Base-by-base conservation (phyloP, 495 filamentous ascomycete species). In the Tuber umbilicatum region DNA sequence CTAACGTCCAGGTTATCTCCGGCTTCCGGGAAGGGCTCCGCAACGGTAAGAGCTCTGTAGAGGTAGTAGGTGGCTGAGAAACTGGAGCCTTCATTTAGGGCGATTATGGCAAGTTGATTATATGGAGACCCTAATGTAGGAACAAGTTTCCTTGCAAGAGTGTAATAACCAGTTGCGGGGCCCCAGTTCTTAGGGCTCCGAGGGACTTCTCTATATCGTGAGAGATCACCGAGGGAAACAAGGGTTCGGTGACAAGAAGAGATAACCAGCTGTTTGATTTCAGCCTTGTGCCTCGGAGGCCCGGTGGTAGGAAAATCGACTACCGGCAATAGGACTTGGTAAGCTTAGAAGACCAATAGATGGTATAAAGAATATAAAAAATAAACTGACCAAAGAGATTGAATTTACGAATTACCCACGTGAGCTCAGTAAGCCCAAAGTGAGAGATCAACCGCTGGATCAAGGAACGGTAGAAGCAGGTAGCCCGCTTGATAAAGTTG, bases 31-130 rank as follows among this genome's bases (percentile, higher is more conserved):
- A 94, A 89, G 6, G 94, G 92, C 47, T 90, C 87, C 41, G 89
- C 85, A 45, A 90, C 89, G 2, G 90, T 89, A 60, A 94, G 84
- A 27, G 93, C 91, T 71, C 94, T 88, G 80, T 97, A 97, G 19
- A 97, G 87, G 83, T 98, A 90, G 81, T 97, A 97, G 0, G 93
- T 91, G 4, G 93, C 90, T 37, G 91, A 87, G 37, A 97, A 86
- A 81, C 97, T 91, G 75, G 93, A 90, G 27, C 85, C 87, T 80
- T 92, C 90, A 70, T 90, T 90, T 60, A 90, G 86, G 41, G 92
- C 90, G 74, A 97, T 91, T 23, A 97, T 91, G 0, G 93, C 94
- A 81, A 93, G 86, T 83, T 98, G 95, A 77, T 99, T 94, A 80
- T 97, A 90, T 55, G 93, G 91, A 40, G 88, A 87, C 41, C 94